Percentiles rank a stretch among this genome's conserved stretches.
Conservation (phyloP, 106 monocot genomes). For the Dioscorea alata region DNA sequence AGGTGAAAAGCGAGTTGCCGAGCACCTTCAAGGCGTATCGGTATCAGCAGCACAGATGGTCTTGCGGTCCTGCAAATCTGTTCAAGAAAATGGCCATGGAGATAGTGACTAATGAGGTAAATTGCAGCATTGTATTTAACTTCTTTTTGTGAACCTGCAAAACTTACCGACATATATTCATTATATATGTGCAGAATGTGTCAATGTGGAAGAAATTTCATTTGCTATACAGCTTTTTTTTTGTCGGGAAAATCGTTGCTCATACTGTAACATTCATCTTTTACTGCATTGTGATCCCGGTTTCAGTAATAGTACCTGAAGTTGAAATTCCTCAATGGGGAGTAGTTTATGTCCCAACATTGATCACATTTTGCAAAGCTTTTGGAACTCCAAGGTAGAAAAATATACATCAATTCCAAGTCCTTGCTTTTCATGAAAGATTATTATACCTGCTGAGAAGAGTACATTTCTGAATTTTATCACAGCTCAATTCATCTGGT, state of each 20-base stretch:
- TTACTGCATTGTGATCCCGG: slow-evolving; percentile 42
- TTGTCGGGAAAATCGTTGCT: slow-evolving; percentile 41
- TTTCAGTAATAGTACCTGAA: slow-evolving; percentile 30
- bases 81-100: slow-evolving; percentile 49
- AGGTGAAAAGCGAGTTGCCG: slow-evolving; percentile 84
- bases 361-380: slow-evolving; percentile 37
- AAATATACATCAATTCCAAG: neutral
- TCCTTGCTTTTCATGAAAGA: neutral
- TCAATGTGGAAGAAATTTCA: slow-evolving; percentile 33
- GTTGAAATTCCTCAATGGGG: slow-evolving; percentile 43
- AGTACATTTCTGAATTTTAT: neutral
- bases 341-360: slow-evolving; percentile 25
- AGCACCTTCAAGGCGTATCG: slow-evolving; percentile 71
- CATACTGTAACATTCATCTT: slow-evolving; percentile 40
- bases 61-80: slow-evolving; percentile 71
- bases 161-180: neutral
- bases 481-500: slow-evolving; percentile 60
- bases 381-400: slow-evolving; percentile 47
- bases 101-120: slow-evolving; percentile 38
- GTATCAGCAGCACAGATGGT: slow-evolving; percentile 70
- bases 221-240: slow-evolving; percentile 51
- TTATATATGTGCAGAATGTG: slow-evolving; percentile 38
- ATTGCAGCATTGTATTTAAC: neutral
- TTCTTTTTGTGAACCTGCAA: neutral
- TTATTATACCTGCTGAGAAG: no score